Conservation (phyloP, 768 basidiomycete species). For the Rhodosporidiobolus odoratus region DNA sequence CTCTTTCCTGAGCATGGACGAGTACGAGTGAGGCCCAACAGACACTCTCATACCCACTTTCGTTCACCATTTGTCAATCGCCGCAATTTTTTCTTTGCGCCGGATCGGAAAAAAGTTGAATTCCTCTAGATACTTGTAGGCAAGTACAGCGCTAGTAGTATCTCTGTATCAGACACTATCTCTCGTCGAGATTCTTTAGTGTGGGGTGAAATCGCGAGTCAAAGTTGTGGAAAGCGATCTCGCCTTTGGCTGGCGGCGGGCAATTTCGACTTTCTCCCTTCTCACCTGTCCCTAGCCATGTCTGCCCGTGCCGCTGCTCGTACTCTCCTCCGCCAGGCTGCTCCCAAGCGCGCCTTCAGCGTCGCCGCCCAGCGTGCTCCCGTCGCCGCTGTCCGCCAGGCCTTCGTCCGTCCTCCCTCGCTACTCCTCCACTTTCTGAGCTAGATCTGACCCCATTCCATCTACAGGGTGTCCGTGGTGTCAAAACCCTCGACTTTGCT, state of each 20-base stretch:
- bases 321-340: slow-evolving; percentile 17
- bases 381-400: slow-evolving; percentile 7
- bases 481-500: slow-evolving; percentile 44
- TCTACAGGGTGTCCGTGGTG: slow-evolving; percentile 32
- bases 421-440: not conserved
- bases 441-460: not conserved
- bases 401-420: slow-evolving; percentile 6
- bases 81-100: too few species aligned
- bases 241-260: not conserved
- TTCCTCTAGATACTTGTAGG: too few species aligned
- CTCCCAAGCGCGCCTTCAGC: slow-evolving; percentile 48
- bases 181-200: too few species aligned
- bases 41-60: not conserved
- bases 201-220: too few species aligned
- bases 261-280: not conserved
- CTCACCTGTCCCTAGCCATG: slow-evolving; percentile 5
- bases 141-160: too few species aligned
- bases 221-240: not conserved
- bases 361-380: slow-evolving; percentile 47
- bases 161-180: too few species aligned
- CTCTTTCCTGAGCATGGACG: slow-evolving; percentile 20
- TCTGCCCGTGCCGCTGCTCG: slow-evolving; percentile 25
- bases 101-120: too few species aligned
- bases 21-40: not conserved
- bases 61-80: too few species aligned